Conservation (phyloP, 306 rosid species). For the Prunus persica region Prunus_persica_NCBIv2 NC_034012.1:3445001-3445500, state of each 20-base stretch:
- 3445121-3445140: not conserved
- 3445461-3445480: not conserved
- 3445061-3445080: not conserved
- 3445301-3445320: conserved; percentile 67
- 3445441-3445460: no score
- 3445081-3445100: not conserved
- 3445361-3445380: no score
- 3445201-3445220: conserved; percentile 21
- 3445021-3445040: not conserved
- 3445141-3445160: not conserved
- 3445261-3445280: conserved; percentile 65
- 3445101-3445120: not conserved
- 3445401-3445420: not conserved
- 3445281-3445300: conserved; percentile 79
- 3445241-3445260: conserved; percentile 64
- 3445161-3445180: not conserved
- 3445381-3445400: not conserved
- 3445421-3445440: no score
- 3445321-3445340: not conserved
- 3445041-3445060: not conserved
- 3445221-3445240: conserved; percentile 80
- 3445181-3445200: not conserved
- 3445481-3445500: not conserved
- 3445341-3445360: not conserved
- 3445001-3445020: not conserved